Base-by-base conservation (phyloP, 805 yeast species). In the Pichia scutulata region DNA sequence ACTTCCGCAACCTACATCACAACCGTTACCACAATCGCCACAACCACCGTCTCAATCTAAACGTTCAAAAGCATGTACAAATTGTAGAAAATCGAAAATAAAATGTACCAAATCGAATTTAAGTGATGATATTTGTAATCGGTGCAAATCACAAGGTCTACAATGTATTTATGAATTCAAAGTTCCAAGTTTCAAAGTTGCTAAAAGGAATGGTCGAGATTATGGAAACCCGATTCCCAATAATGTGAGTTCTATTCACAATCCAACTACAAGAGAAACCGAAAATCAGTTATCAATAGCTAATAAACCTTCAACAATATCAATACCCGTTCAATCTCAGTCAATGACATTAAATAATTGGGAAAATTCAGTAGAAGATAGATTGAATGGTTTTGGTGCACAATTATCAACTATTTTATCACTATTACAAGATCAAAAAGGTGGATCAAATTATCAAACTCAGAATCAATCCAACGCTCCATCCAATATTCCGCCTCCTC, bases 71-170 rank as follows among this genome's bases (percentile, higher is more conserved):
- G 88, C 89, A 4, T 83, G 89, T 62, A 70, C 78, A 23, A 71
- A 73, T 57, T 83, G 89, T 61, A 74, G 85, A 50, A 71, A 71
- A 58, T 71, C 83, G 22, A 83, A 83, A 63, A 81, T 82, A 25
- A 80, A 75, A 62, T 83, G 89, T 57, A 73, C 72, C 39, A 80
- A 80, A 57, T 57, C 68, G 7, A 69, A 67, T 2, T 16, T 5
- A 9, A 61, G 58, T 54, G 65, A 61, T 47, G 58, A 76, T 47
- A 82, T 83, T 1, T 83, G 89, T 61, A 76, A 74, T 53, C 61
- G 86, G 50, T 83, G 89, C 60, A 55, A 69, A 16, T 71, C 73
- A 39, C 72, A 69, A 19, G 77, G 77, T 18, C 69, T 77, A 26
- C 75, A 73, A 43, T 83, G 89, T 57, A 75, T 76, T 28, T 82